Base-by-base conservation (phyloP, 1,284 basidiomycete genomes). In the Pseudozyma flocculosa region DNA sequence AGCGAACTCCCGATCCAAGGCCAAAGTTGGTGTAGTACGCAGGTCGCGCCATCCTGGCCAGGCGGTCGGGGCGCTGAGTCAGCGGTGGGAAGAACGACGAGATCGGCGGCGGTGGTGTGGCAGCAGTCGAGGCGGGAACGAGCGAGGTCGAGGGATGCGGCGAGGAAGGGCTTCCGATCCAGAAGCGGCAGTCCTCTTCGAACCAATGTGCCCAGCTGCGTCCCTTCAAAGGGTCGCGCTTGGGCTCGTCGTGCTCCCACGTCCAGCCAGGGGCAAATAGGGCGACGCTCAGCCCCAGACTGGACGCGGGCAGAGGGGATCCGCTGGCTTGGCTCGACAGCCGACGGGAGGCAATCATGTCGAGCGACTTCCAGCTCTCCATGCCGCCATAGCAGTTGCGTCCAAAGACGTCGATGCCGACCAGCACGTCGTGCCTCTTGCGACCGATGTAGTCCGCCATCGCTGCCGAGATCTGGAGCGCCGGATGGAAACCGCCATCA, bases 181-280 rank as follows among this genome's bases (percentile, higher is more conserved):
- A 73, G 36, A 70, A 60, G 1, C 40, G 37, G 2, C 42, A 38
- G 32, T 74, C 68, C 13, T 67, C 54, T 8, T 62, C 41, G 64
- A 61, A 73, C 71, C 71, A 73, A 15, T 62, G 57, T 1, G 34
- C 34, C 71, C 71, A 73, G 0, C 36, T 37, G 7, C 70, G 60
- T n/a, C 38, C 42, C 13, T 22, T 30, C 18, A 24, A 18, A 17
- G 26, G 8, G 14, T 39, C 3, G 43, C 18, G 26, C 24, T 42
- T 38, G 1, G 64, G 42, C 3, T 50, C 42, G 4, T 70, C 50
- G 21, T 71, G 65, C 32, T 75, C 72, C 72, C 72, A 75, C 4
- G 72, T 75, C 72, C 72, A 75, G 0, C 70, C 72, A 3, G 63
- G 72, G 21, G 72, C 72, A 29, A 75, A 75, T 1, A 75, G 54